phyloP scores from a whole-genome alignment of 2,329 filamentous ascomycete genomes.

The Claviceps sorghi region DNA sequence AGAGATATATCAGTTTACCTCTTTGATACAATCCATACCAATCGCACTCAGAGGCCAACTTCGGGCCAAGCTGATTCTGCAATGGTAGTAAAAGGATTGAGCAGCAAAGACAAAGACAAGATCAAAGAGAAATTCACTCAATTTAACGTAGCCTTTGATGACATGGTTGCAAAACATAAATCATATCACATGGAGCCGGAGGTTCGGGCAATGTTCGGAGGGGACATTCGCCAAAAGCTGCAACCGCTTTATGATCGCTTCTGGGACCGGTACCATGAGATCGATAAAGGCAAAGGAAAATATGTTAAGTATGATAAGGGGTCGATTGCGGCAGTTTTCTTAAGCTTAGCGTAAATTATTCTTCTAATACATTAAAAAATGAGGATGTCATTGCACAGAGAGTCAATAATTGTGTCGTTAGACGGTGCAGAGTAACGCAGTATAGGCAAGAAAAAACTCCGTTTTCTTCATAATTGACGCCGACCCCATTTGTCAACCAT shows the following conservation, averaged over 20 bases:
- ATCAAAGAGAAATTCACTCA: constrained; percentile 92
- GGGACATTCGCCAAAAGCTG: constrained; percentile 79
- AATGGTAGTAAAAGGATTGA: constrained; percentile 68
- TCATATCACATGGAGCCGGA: constrained; percentile 79
- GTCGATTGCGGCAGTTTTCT: constrained; percentile 53
- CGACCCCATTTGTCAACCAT: too few relatives aligned
- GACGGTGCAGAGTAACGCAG: too few relatives aligned
- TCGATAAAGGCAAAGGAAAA: constrained; percentile 95
- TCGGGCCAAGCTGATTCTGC: constrained; percentile 66
- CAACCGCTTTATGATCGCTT: constrained; percentile 91
- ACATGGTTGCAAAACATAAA: constrained; percentile 71
- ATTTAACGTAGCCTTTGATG: constrained; percentile 86
- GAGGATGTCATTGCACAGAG: too few relatives aligned
- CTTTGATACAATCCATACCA: constrained; percentile 86
- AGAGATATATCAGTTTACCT: constrained; percentile 74
- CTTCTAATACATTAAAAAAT: too few relatives aligned
- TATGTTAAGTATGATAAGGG: constrained; percentile 95
- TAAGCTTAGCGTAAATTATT: constrained; percentile 26
- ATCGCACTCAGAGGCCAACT: constrained; percentile 54
- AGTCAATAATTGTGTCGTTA: too few relatives aligned
- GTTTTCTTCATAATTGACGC: too few relatives aligned
- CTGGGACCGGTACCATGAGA: constrained; percentile 93
- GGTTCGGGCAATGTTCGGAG: constrained; percentile 63
- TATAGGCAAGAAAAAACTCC: too few relatives aligned
- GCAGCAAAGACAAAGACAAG: constrained; percentile 82